phyloP scores from a whole-genome alignment of 768 basidiomycete species.

The Neoboletus magnificus region DNA sequence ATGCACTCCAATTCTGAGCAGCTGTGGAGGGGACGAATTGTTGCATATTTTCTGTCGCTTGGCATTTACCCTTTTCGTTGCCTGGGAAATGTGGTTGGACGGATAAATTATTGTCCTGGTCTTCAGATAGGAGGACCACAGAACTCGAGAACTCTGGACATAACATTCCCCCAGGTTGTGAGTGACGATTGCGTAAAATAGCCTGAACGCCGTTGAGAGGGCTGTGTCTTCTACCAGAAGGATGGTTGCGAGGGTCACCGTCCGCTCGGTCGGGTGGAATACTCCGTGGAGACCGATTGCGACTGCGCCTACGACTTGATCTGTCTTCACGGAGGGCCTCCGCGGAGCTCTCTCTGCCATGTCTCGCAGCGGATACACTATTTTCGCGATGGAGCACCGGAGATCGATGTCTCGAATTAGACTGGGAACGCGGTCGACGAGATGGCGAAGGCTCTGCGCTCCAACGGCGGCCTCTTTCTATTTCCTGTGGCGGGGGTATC shows the following conservation, averaged over 20 bases:
- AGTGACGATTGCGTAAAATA: background rate
- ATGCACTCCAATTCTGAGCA: background rate
- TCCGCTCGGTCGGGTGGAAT: background rate
- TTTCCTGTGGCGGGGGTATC: conserved; percentile 34
- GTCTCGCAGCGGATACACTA: background rate
- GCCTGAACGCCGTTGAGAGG: background rate
- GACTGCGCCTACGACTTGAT: conserved; percentile 1
- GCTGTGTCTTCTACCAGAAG: background rate
- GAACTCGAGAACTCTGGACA: background rate
- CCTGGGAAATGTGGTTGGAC: background rate
- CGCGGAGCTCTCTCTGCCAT: background rate
- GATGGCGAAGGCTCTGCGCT: conserved; percentile 21
- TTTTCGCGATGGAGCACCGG: conserved; percentile 3
- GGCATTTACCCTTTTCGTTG: conserved; percentile 11
- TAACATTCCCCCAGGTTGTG: background rate
- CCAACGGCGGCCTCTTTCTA: conserved; percentile 27
- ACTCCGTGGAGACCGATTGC: conserved; percentile 1
- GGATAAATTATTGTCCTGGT: background rate
- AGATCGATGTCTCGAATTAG: conserved; percentile 27
- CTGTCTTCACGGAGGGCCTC: conserved; percentile 4
- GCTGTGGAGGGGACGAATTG: background rate
- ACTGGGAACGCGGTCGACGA: conserved; percentile 25
- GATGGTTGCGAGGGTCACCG: background rate
- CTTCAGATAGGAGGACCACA: background rate
- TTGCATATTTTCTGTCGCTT: background rate